Conservation (phyloP, 495 filamentous ascomycete species). For the Aspergillus carlsbadensis region DNA sequence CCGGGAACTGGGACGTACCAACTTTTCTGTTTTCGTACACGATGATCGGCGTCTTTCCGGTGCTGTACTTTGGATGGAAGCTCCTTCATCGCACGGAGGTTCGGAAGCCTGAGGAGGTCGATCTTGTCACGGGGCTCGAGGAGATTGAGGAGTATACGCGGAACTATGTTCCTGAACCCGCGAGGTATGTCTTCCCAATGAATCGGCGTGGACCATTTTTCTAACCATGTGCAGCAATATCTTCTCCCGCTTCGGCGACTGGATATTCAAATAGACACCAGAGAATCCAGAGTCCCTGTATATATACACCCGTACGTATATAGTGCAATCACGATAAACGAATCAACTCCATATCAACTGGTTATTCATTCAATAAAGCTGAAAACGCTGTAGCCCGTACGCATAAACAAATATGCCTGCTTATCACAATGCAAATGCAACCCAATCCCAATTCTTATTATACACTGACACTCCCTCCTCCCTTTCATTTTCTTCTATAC, state of each 20-base stretch:
- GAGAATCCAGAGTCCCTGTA: background rate
- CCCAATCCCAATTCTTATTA: too few species aligned
- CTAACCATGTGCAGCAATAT: conserved; percentile 20
- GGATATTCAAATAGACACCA: conserved; percentile 16
- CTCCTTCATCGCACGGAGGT: conserved; percentile 61
- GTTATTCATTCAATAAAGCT: background rate
- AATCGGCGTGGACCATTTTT: too few species aligned
- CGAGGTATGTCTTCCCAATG: conserved; percentile 54
- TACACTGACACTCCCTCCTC: background rate
- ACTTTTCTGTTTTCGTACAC: conserved; percentile 78
- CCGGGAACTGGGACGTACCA: conserved; percentile 67
- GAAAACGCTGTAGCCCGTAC: background rate
- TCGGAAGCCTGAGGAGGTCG: conserved; percentile 57
- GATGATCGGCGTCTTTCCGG: conserved; percentile 65
- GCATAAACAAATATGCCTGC: background rate
- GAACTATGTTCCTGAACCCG: conserved; percentile 56
- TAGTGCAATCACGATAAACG: conserved; percentile 1
- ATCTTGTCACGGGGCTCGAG: conserved; percentile 61
- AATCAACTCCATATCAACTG: background rate
- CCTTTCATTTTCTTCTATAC: background rate
- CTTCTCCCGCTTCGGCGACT: conserved; percentile 26
- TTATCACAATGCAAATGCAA: background rate
- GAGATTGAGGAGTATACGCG: conserved; percentile 74
- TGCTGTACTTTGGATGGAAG: conserved; percentile 72
- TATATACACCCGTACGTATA: background rate